A percentile compares a stretch with the other conserved stretches of the same genome.
phyloP scores from a whole-genome alignment of 208 protist genomes.

The Leishmania tarentolae region DNA sequence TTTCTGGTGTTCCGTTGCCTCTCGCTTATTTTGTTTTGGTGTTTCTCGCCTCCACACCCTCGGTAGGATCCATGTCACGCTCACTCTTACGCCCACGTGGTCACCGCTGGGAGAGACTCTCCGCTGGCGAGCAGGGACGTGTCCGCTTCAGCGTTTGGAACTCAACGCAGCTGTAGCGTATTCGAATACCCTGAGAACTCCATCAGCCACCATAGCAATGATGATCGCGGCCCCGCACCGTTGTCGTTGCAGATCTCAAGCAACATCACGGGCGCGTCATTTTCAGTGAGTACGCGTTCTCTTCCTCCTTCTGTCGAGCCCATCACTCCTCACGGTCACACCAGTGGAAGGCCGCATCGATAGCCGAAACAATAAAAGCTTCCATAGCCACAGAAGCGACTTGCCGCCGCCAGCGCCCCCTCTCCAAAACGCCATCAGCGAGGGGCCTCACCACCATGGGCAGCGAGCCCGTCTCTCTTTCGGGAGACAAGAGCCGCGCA shows the following conservation, averaged over 20 bases:
- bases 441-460: neutral
- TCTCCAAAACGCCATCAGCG: neutral
- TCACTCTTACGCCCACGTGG: no score
- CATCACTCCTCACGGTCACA: neutral
- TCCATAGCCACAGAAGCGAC: neutral
- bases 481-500: neutral
- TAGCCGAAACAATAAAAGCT: no score
- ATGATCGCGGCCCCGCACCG: neutral
- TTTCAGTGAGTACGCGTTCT: neutral
- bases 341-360: neutral
- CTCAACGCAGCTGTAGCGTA: neutral
- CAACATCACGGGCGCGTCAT: neutral
- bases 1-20: neutral
- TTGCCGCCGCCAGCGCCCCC: neutral
- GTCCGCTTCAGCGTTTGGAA: neutral
- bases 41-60: neutral
- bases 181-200: neutral
- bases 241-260: neutral
- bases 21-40: constrained; percentile 1
- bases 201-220: neutral
- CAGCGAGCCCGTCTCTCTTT: neutral
- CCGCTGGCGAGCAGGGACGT: neutral
- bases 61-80: neutral
- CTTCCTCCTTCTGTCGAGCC: no score
- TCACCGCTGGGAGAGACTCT: no score